These are phyloP conservation scores for Thermochaetoides thermophila DNA, from an alignment of 495 filamentous ascomycete genomes.

Conservation along the genomic window DNA sequence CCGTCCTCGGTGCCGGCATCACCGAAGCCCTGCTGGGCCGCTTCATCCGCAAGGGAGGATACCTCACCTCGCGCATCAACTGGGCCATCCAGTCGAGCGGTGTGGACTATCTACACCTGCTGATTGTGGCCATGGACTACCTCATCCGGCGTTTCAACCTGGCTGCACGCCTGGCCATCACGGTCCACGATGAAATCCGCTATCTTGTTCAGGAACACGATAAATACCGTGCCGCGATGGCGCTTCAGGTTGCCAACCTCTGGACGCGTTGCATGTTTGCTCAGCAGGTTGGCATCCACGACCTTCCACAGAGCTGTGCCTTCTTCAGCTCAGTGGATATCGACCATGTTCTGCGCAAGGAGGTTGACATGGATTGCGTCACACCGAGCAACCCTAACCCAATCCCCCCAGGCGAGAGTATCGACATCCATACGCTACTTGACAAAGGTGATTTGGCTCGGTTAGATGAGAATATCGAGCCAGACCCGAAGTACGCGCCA, in stretches of 20 bases:
- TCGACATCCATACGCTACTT: slow-evolving; percentile 66
- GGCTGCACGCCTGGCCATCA: slow-evolving; percentile 71
- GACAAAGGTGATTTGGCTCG: slow-evolving; percentile 45
- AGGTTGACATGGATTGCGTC: slow-evolving; percentile 93
- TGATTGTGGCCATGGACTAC: slow-evolving; percentile 92
- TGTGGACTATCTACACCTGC: slow-evolving; percentile 91
- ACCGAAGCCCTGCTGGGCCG: slow-evolving; percentile 85
- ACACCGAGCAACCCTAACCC: slow-evolving; percentile 70
- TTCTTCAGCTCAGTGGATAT: slow-evolving; percentile 95
- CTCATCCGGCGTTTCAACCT: slow-evolving; percentile 77
- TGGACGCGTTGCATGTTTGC: slow-evolving; percentile 97
- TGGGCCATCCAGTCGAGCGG: slow-evolving; percentile 98
- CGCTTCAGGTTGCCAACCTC: slow-evolving; percentile 82
- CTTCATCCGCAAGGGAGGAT: slow-evolving; percentile 77
- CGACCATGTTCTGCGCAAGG: slow-evolving; percentile 84
- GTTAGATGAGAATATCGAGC: slow-evolving; percentile 48
- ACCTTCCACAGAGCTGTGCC: slow-evolving; percentile 83
- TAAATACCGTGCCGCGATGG: slow-evolving; percentile 78
- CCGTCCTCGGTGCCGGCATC: slow-evolving; percentile 89
- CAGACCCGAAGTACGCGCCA: slow-evolving; percentile 29
- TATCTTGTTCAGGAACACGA: slow-evolving; percentile 80
- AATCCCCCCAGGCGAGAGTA: slow-evolving; percentile 72
- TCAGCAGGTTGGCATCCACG: slow-evolving; percentile 89
- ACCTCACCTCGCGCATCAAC: slow-evolving; percentile 93
- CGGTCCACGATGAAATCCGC: slow-evolving; percentile 94